Percentiles rank a stretch among this genome's conserved stretches.
Evolutionary conservation across 202 grass and related monocot species (phyloP).

Genomic region (Saccharum hybrid): DNA sequence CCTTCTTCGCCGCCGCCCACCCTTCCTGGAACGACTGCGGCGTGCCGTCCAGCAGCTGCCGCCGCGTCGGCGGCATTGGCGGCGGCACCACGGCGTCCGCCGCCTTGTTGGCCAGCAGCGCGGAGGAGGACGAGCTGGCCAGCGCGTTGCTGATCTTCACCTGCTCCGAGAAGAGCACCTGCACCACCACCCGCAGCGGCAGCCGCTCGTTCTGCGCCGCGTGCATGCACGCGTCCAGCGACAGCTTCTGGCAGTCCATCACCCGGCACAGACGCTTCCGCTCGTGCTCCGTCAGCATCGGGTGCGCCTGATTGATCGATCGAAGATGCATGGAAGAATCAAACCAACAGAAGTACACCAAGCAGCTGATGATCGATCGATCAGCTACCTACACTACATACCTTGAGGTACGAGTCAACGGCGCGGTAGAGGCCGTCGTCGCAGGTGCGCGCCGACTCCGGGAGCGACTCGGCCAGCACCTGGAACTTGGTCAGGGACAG

Average conservation of each 20-base stretch:
- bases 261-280: constrained; percentile 81
- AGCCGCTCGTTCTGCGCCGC: constrained; percentile 96
- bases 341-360: background rate
- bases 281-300: constrained; percentile 78
- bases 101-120: background rate
- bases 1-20: constrained; percentile 93
- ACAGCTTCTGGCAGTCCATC: constrained; percentile 99
- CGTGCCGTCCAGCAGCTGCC: constrained; percentile 87
- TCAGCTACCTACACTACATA: background rate
- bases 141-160: constrained; percentile 96
- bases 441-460: constrained; percentile 78
- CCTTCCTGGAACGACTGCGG: constrained; percentile 98
- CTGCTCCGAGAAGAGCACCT: constrained; percentile 98
- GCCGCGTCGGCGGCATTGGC: constrained; percentile 36
- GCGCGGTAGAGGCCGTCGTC: constrained; percentile 95
- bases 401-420: constrained; percentile 97
- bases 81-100: background rate
- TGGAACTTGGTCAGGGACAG: constrained; percentile 95
- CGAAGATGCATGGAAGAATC: background rate
- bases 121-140: constrained; percentile 42
- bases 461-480: constrained; percentile 85
- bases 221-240: constrained; percentile 96
- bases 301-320: constrained; percentile 63
- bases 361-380: background rate
- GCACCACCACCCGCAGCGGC: constrained; percentile 89